Evolutionary conservation across 2,329 filamentous ascomycete species (phyloP).

Genomic region (Nemania abortiva): DNA sequence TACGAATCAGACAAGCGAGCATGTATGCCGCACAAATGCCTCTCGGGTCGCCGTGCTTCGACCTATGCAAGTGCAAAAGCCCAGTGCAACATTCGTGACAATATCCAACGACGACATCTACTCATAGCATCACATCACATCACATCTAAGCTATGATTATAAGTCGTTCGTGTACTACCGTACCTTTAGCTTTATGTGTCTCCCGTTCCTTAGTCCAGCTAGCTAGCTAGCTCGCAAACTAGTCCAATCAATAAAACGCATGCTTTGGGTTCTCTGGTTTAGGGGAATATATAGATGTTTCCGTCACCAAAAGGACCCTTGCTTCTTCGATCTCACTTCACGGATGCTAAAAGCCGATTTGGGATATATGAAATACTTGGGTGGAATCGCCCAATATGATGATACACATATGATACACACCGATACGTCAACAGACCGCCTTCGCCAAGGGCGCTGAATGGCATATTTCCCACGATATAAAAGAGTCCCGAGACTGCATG

Average conservation of each 20-base stretch:
- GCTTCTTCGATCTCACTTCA: conserved; percentile 18
- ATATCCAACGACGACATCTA: conserved; percentile 14
- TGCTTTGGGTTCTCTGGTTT: conserved; percentile 3
- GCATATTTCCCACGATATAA: not conserved
- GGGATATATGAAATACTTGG: conserved; percentile 2
- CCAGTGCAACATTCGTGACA: not conserved
- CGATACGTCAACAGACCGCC: not conserved
- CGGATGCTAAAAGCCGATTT: conserved; percentile 1
- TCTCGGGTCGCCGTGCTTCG: conserved; percentile 14
- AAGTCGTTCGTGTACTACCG: conserved; percentile 1
- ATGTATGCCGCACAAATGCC: conserved; percentile 13
- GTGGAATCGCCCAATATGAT: not conserved
- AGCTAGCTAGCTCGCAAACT: not conserved
- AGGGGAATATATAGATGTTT: conserved; percentile 4
- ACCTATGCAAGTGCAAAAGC: conserved; percentile 14
- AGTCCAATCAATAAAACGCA: conserved; percentile 4
- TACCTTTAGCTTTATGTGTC: not conserved
- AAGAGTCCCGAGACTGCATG: not conserved
- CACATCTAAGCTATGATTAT: not conserved
- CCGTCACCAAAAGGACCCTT: conserved; percentile 15
- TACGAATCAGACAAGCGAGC: conserved; percentile 7
- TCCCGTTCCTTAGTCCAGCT: not conserved
- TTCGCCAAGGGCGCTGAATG: conserved; percentile 13
- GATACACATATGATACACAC: conserved; percentile 7
- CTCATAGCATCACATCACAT: not conserved